These are phyloP conservation scores for Dacryopinax spathularia DNA, from an alignment of 768 basidiomycete species.

Conservation along the genomic window DNA sequence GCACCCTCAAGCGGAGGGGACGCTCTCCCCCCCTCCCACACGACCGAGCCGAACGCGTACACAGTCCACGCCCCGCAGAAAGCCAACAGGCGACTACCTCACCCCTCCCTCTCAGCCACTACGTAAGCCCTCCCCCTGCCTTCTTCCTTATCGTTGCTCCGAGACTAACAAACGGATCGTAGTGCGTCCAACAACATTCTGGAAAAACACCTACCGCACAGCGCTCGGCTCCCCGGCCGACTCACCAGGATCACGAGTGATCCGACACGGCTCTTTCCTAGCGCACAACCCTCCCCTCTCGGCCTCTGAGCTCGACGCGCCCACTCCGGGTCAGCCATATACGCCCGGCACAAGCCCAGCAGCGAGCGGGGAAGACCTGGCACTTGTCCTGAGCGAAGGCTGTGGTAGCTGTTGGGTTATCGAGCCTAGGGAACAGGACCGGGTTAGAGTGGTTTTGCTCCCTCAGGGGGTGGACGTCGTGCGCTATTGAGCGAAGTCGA, in stretches of 20 bases:
- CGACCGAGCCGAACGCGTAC: not conserved
- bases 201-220: slow-evolving; percentile 57
- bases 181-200: slow-evolving; percentile 76
- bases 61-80: not conserved
- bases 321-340: no score
- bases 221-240: slow-evolving; percentile 58
- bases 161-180: not conserved
- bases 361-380: slow-evolving; percentile 6
- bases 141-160: not conserved
- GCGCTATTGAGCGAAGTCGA: not conserved
- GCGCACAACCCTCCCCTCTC: not conserved
- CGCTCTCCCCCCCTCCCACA: not conserved
- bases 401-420: not conserved
- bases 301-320: slow-evolving; percentile 29
- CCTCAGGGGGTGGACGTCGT: not conserved
- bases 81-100: not conserved
- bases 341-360: slow-evolving; percentile 7
- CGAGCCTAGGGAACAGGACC: not conserved
- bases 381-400: not conserved
- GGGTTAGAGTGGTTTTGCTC: not conserved
- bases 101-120: not conserved
- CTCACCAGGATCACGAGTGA: slow-evolving; percentile 56
- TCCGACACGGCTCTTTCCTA: slow-evolving; percentile 57
- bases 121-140: not conserved
- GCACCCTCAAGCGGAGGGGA: no score